phyloP scores from a whole-genome alignment of 2,329 filamentous ascomycete species.

The Ceratocystis papillata region DNA sequence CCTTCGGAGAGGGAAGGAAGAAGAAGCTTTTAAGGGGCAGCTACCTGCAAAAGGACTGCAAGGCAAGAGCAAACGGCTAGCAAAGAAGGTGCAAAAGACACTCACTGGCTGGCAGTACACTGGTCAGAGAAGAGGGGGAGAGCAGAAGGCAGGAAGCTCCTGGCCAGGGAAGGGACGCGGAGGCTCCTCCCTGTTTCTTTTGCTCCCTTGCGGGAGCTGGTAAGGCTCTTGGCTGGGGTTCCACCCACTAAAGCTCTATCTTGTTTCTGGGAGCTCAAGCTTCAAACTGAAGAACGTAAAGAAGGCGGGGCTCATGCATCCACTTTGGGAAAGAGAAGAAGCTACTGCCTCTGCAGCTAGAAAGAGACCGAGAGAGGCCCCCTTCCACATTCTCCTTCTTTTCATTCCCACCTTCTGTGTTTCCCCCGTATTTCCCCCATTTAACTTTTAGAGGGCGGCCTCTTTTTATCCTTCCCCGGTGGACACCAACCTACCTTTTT shows the following conservation, averaged over 20 bases:
- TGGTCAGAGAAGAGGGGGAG: no score
- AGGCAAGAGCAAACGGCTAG: constrained; percentile 7
- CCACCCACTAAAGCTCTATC: neutral
- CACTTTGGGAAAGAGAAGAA: neutral
- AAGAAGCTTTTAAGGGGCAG: constrained; percentile 24
- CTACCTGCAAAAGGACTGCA: constrained; percentile 22
- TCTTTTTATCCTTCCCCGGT: neutral
- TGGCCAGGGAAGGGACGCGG: constrained; percentile 12
- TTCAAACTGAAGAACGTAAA: neutral
- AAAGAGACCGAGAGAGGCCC: neutral
- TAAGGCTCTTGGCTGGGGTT: no score
- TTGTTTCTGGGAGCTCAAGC: neutral
- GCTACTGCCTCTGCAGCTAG: neutral
- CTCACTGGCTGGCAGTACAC: constrained; percentile 4
- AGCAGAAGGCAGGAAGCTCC: constrained; percentile 1
- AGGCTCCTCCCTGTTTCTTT: constrained; percentile 9
- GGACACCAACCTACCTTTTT: neutral
- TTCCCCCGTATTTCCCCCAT: no score
- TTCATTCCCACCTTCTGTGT: neutral
- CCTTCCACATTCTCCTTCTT: neutral
- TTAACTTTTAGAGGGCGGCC: neutral
- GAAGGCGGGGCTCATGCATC: neutral
- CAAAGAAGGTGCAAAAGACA: neutral
- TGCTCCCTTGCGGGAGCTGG: neutral
- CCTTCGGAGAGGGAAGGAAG: constrained; percentile 14